Base-by-base conservation (phyloP, 2,329 filamentous ascomycete genomes). In the Elsinoe australis region DNA sequence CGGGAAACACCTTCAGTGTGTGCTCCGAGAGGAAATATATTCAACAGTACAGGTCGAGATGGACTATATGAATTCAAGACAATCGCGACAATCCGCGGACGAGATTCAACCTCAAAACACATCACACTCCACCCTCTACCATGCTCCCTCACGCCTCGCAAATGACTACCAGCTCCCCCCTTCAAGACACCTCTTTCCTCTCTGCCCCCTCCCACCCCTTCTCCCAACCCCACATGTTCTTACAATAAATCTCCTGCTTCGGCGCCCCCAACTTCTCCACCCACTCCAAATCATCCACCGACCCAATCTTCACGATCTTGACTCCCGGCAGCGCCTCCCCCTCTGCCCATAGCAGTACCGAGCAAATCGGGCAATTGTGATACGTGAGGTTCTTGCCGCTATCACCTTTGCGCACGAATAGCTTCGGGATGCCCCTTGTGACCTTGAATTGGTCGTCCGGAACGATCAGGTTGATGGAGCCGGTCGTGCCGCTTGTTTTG, bases 361-460 rank as follows among this genome's bases (percentile, higher is more conserved):
- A 57, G 51, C 62, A 63, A 18, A 53, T 61, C 3, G 45, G 54
- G 32, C 60, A 63, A 18, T 58, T 58, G 31, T 55, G 49, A 50
- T 64, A 61, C 7, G 56, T 56, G 24, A 64, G 55, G 18, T 52
- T 29, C 45, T 63, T 61, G 49, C 61, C 61, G 8, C 54, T 58
- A 29, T 61, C 59, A n/a, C 58, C 61, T 19, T 52, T 55, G 7
- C 61, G 55, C 1, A 49, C 52, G 48, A 48, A 63, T 6, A 50
- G 52, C 21, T 53, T 55, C 28, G 56, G 49, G 1, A 48, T 54
- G 22, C 61, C 61, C 9, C 58, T 57, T n/a, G 59, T 51, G 12
- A 32, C 44, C 14, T 52, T 58, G 56, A 56, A 62, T 57, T 59
- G 53, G 39, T 56, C 54, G 12, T 55, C 48, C 3, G 59, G 54